Base-by-base conservation (phyloP, 2,329 filamentous ascomycete genomes). In the Fusarium sp. region DNA sequence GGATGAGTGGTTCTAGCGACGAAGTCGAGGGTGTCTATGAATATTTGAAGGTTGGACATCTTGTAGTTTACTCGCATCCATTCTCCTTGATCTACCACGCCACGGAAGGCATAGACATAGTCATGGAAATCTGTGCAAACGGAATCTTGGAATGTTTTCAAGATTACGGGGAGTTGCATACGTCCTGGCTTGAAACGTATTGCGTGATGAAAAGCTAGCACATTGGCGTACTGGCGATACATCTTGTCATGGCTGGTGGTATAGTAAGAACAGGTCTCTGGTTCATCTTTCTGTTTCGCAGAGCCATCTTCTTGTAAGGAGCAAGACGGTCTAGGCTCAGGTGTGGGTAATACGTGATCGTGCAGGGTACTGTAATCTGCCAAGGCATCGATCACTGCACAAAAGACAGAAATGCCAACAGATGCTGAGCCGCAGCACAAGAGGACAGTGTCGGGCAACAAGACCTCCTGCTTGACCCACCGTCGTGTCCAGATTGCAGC, bases 391-490 rank as follows among this genome's bases (percentile, higher is more conserved):
- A 45, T 53, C 2, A 23, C 11, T 28, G 50, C 20, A 6, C 44
- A 13, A 26, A 53, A 53, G 10, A 53, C 20, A 8, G 38, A 6
- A 13, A 16, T 28, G 0, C 16, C 18, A 16, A 53, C 20, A 18
- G 30, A 45, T 2, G 50, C 38, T 41, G 28, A 2, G 0, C 50
- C 38, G 0, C 30, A 53, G 4, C 12, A 18, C 20, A 53, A 8
- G 3, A 44, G 6, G 2, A 31, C 18, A 8, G 4, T 53, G 3
- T 11, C 20, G 3, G 50, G 50, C 20, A 53, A 7, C 9, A 45
- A n/a, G 20, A 53, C 44, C 30, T 53, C 50, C 10, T 53, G 50
- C 16, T 53, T 53, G 1, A 53, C 38, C 38, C 38, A 53, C 4
- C 50, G 30, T 1, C 50, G 38, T 3, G 50, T 36, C 50, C 50